Percentiles rank a stretch among this genome's conserved stretches.
Evolutionary conservation across 2,329 filamentous ascomycete genomes (phyloP).

Genomic region (Ophiostoma sp.): DNA sequence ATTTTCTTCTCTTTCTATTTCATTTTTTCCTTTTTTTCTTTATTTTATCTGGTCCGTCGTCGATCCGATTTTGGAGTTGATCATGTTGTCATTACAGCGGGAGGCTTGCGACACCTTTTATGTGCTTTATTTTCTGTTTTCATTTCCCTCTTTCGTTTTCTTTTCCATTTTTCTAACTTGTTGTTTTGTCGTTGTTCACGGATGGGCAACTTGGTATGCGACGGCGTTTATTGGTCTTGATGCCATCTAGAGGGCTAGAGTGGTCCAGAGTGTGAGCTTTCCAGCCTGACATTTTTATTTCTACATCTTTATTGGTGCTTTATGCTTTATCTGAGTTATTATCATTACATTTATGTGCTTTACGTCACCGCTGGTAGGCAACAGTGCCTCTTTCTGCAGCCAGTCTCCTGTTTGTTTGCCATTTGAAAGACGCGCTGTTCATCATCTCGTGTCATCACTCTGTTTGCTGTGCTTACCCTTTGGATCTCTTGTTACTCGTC

Average conservation of each 20-base stretch:
- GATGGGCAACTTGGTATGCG: not conserved
- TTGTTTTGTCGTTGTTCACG: not conserved
- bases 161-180: not conserved
- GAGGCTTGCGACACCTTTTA: not conserved
- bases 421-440: not conserved
- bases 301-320: not conserved
- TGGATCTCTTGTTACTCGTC: not conserved
- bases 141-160: not conserved
- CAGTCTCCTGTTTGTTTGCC: not conserved
- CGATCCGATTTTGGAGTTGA: not conserved
- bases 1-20: not conserved
- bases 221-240: conserved; percentile 12
- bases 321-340: not conserved
- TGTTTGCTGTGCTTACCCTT: not conserved
- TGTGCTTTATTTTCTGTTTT: not conserved
- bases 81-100: not conserved
- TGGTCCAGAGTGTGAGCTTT: not conserved
- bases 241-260: conserved; percentile 8
- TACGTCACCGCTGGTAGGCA: not conserved
- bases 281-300: not conserved
- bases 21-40: not conserved
- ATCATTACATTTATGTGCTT: not conserved
- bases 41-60: not conserved
- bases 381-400: not conserved
- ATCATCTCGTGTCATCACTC: not conserved